Percentiles rank a stretch among this genome's conserved stretches.
These are phyloP conservation scores for Glycine soja DNA, from an alignment of 306 rosid genomes.

Conservation along the genomic window DNA sequence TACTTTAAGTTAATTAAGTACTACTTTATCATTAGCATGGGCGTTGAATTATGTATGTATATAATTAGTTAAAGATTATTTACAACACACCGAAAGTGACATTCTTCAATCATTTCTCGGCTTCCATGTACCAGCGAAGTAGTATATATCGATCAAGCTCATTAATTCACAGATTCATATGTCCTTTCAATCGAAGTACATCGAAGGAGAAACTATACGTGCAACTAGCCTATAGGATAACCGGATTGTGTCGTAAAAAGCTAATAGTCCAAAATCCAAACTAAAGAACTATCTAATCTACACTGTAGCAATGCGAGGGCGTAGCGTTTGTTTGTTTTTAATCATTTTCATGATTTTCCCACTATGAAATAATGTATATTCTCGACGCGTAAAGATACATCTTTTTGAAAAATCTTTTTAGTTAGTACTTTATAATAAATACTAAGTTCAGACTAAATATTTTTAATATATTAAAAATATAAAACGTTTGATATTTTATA, in stretches of 20 bases:
- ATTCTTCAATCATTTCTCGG: slow-evolving; percentile 46
- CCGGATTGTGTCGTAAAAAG: slow-evolving; percentile 36
- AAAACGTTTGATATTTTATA: no score
- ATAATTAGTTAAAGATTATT: slow-evolving; percentile 16
- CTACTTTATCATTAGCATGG: slow-evolving; percentile 35
- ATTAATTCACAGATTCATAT: slow-evolving; percentile 17
- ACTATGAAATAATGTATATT: neutral
- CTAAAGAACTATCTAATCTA: slow-evolving; percentile 35
- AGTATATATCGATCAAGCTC: neutral
- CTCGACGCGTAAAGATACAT: neutral
- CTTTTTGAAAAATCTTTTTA: neutral
- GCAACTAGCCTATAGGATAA: slow-evolving; percentile 35
- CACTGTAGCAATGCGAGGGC: neutral
- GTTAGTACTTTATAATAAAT: neutral
- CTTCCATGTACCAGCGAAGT: slow-evolving; percentile 1
- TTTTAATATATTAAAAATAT: neutral
- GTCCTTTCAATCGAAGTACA: slow-evolving; percentile 27
- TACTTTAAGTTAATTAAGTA: slow-evolving; percentile 25
- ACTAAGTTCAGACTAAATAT: neutral
- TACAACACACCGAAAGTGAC: slow-evolving; percentile 57
- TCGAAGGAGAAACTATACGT: slow-evolving; percentile 40
- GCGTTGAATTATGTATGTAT: neutral
- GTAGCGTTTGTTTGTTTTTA: neutral
- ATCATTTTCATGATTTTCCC: slow-evolving; percentile 24
- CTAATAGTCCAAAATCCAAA: slow-evolving; percentile 45